Evolutionary conservation across 805 yeast species (phyloP).

Genomic region (Saccharomyces paradoxus): DNA sequence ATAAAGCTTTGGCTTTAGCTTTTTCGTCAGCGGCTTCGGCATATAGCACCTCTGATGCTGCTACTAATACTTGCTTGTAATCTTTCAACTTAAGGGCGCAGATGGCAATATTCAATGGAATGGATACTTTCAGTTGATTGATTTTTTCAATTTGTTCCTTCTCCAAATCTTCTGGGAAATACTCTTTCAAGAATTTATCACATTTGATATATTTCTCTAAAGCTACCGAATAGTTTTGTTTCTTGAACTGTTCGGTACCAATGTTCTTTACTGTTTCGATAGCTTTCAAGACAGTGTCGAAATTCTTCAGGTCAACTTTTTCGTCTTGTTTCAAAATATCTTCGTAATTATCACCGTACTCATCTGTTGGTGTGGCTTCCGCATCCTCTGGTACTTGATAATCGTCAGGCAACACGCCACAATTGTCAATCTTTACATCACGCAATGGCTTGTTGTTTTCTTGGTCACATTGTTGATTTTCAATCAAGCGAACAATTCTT

Average conservation of each 20-base stretch:
- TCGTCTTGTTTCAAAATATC: conserved; percentile 69
- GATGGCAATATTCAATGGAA: conserved; percentile 65
- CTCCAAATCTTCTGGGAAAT: conserved; percentile 49
- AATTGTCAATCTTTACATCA: conserved; percentile 64
- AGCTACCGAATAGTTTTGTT: conserved; percentile 49
- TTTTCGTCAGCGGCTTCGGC: conserved; percentile 51
- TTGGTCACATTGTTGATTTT: conserved; percentile 53
- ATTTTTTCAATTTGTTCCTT: conserved; percentile 45
- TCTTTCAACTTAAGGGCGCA: conserved; percentile 58
- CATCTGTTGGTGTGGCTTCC: conserved; percentile 50
- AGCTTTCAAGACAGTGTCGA: conserved; percentile 62
- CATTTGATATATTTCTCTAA: conserved; percentile 68
- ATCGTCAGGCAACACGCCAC: conserved; percentile 68
- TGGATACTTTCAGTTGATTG: conserved; percentile 50
- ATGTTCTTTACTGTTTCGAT: conserved; percentile 59
- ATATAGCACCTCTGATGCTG: conserved; percentile 61
- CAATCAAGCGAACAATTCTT: conserved; percentile 69
- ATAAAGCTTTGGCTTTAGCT: conserved; percentile 75
- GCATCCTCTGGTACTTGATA: conserved; percentile 40
- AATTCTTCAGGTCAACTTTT: conserved; percentile 46
- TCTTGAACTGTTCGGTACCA: conserved; percentile 70
- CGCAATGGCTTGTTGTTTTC: conserved; percentile 60
- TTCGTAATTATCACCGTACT: conserved; percentile 79
- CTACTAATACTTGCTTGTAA: conserved; percentile 45
- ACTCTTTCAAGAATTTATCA: conserved; percentile 57